Conservation (phyloP, 768 basidiomycete genomes). For the Tricholomella constricta region DNA sequence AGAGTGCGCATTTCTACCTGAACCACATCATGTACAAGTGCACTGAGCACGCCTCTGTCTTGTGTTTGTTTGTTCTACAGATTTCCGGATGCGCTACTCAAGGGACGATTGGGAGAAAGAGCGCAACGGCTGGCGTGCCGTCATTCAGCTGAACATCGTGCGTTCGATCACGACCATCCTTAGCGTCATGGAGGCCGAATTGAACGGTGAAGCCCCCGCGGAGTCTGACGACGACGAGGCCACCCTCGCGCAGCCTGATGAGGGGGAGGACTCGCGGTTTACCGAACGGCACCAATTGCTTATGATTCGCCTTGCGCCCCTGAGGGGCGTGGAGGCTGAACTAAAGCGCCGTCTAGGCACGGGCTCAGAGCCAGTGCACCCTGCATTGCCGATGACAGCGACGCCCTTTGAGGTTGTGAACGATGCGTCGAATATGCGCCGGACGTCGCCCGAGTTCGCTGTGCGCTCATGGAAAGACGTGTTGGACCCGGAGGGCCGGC, state of each 20-base stretch:
- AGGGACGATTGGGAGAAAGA: constrained; percentile 65
- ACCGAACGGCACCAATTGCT: constrained; percentile 54
- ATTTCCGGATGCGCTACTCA: constrained; percentile 74
- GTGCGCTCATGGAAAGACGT: constrained; percentile 57
- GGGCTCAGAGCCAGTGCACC: constrained; percentile 38
- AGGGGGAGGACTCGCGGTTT: constrained; percentile 36
- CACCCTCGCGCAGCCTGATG: constrained; percentile 14
- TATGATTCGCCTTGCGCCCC: constrained; percentile 62
- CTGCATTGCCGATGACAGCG: constrained; percentile 38
- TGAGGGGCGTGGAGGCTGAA: constrained; percentile 62
- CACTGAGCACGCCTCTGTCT: neutral
- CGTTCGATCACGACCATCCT: constrained; percentile 69
- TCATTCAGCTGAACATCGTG: constrained; percentile 81
- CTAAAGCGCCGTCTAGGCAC: constrained; percentile 62
- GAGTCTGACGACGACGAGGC: constrained; percentile 38
- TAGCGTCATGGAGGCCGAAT: constrained; percentile 56
- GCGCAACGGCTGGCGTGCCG: constrained; percentile 72
- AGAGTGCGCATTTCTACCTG: constrained; percentile 43
- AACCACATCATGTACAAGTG: neutral
- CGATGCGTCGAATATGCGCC: constrained; percentile 22
- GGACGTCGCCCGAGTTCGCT: constrained; percentile 45
- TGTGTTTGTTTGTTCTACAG: constrained; percentile 36
- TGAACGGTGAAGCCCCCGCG: constrained; percentile 39
- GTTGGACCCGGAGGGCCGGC: constrained; percentile 30
- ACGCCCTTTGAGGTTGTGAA: constrained; percentile 47